Evolutionary conservation across 1,139 yeast genomes (phyloP), one percentile per base, ranked within the genome.

Genomic region (Eremothecium cymbalariae): DNA sequence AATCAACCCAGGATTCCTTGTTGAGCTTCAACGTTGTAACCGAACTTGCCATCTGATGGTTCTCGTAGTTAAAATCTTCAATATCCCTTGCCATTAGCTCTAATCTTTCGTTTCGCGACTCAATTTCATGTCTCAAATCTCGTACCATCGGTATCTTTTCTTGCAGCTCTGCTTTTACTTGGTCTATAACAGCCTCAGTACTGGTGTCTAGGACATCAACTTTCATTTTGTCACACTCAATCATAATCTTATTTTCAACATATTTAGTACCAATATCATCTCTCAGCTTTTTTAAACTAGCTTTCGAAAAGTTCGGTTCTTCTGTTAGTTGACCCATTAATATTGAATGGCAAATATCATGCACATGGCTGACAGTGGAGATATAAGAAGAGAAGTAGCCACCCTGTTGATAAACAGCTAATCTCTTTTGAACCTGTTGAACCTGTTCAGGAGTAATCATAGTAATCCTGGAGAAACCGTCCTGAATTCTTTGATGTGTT

Each of bases 1-100:
- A 47, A 5, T 39, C 31, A 23, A 46, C 53, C 60, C 60, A 55
- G 25, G 50, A 52, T 19, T 39, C 35, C 15, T 40, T 44, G 2
- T 46, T 32, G 3, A 51, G 46, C 11, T 47, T 39, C 19, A 55
- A 34, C 19, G 38, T 44, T 4, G 55, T 47, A 19, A 45, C 44
- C 6, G 51, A 46, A 14, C 39, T 45, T 11, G 48, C 40, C 25
- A 56, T 36, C 17, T 38, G 38, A 18, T 47, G 53, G 8, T 48
- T 33, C 23, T 51, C 56, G 7, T 40, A 36, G 35, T 55, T 53
- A 2, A 49, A 43, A 17, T 34, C 42, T n/a, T 37, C 31, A 13
- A 55, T 48, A 15, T 44, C 44, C 3, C 43, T 45, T 30, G 53
- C 47, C 42, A 53, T 38, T 14, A 32, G 43, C 36, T 46, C 45